These are phyloP conservation scores for Sporisorium iseilematis-ciliati DNA, from an alignment of 1,284 basidiomycete species.

Conservation along the genomic window DNA sequence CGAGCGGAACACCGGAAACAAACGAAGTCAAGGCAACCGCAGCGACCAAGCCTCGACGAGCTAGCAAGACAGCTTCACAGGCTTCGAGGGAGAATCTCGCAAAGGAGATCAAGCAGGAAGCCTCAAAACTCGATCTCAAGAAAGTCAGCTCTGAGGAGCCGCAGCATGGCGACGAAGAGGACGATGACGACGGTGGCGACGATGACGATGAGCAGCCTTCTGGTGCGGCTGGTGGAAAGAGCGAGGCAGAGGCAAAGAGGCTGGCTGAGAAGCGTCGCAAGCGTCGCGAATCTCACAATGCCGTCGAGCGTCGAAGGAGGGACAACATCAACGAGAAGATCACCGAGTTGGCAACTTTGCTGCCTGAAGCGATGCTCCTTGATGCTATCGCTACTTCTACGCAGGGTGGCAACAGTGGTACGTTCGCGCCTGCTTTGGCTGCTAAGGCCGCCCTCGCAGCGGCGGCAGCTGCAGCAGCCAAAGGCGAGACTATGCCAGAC, in stretches of 20 bases:
- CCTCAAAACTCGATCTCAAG: constrained; percentile 15
- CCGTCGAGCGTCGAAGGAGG: constrained; percentile 84
- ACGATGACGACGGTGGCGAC: constrained; percentile 44
- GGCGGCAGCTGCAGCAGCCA: constrained; percentile 41
- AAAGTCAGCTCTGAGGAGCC: constrained; percentile 28
- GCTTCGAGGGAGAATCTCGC: constrained; percentile 18
- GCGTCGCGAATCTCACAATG: constrained; percentile 87
- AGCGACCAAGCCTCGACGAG: constrained; percentile 24
- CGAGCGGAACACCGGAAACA: constrained; percentile 35
- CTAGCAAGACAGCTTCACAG: constrained; percentile 36
- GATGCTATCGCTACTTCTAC: constrained; percentile 64
- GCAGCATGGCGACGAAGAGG: constrained; percentile 37
- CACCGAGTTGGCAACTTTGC: constrained; percentile 84
- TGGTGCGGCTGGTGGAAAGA: constrained; percentile 22
- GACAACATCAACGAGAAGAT: constrained; percentile 97
- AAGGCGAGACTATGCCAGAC: constrained; percentile 28
- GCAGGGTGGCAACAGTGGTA: constrained; percentile 59
- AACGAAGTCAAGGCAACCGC: constrained; percentile 18
- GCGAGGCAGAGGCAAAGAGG: constrained; percentile 52
- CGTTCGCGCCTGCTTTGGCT: constrained; percentile 52
- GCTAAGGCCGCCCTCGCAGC: constrained; percentile 51
- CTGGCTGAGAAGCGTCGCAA: constrained; percentile 79
- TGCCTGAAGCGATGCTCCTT: constrained; percentile 76
- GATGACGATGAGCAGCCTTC: constrained; percentile 37
- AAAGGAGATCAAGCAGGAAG: constrained; percentile 31